Evolutionary conservation across 768 basidiomycete species (phyloP).

Genomic region (Fomitopsis pulvina): DNA sequence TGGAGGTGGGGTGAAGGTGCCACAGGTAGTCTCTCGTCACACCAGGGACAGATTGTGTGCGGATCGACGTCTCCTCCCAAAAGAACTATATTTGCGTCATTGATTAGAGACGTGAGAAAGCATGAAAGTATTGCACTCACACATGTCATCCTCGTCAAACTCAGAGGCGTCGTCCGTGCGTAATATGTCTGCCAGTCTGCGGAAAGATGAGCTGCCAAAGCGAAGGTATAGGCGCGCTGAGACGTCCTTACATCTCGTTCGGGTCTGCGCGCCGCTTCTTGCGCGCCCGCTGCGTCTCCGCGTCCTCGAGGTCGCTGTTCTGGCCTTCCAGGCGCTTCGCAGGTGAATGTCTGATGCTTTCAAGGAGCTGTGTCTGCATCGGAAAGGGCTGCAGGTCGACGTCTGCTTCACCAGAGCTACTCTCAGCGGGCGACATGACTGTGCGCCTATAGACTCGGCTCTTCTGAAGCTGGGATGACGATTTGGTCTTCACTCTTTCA

Average conservation of each 20-base stretch:
- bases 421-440: neutral
- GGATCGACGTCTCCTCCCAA: conserved; percentile 52
- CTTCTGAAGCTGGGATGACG: neutral
- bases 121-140: neutral
- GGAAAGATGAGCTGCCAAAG: neutral
- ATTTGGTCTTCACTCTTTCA: neutral
- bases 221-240: neutral
- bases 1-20: conserved; percentile 52
- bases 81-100: conserved; percentile 33
- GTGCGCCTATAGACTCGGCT: neutral
- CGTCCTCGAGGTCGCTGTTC: conserved; percentile 24
- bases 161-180: conserved; percentile 9
- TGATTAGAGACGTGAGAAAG: neutral
- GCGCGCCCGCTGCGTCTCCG: conserved; percentile 20
- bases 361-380: conserved; percentile 41
- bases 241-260: conserved; percentile 12
- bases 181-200: conserved; percentile 11
- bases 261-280: conserved; percentile 22
- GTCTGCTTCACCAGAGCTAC: conserved; percentile 3
- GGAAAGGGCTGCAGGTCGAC: conserved; percentile 32
- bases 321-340: conserved; percentile 28
- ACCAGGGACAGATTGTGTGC: conserved; percentile 70
- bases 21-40: conserved; percentile 62
- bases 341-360: conserved; percentile 29
- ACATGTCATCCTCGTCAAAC: conserved; percentile 17